phyloP scores from a whole-genome alignment of 2,329 filamentous ascomycete genomes.

The Penicillium paneum region DNA sequence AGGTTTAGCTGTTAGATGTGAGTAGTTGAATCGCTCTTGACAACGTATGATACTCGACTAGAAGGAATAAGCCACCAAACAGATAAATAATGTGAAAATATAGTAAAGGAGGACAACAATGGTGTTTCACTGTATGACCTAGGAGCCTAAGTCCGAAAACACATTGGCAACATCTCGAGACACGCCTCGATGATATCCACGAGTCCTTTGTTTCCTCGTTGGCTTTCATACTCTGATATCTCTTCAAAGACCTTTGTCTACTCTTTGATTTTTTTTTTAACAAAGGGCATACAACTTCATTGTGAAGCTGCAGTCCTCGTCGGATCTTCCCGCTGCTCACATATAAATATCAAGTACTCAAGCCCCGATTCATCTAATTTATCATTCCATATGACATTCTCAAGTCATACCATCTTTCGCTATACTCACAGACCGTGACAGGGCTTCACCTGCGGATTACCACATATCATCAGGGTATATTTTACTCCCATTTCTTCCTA shows the following conservation, averaged over 20 bases:
- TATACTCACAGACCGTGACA: neutral
- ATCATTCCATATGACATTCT: neutral
- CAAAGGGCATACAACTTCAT: neutral
- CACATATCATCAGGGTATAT: neutral
- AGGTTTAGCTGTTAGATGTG: no score
- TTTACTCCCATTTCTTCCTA: neutral
- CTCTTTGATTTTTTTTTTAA: neutral
- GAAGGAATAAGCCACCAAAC: neutral
- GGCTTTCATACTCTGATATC: neutral
- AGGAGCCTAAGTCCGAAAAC: neutral
- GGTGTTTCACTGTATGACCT: neutral
- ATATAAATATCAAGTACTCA: constrained; percentile 4
- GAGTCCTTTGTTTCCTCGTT: neutral
- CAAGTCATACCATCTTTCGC: neutral
- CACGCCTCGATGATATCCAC: neutral
- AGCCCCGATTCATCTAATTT: neutral
- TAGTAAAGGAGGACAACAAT: neutral
- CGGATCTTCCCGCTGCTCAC: neutral
- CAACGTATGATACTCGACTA: neutral
- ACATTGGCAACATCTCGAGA: neutral
- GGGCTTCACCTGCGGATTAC: no score
- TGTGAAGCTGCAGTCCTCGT: neutral
- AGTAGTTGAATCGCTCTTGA: no score
- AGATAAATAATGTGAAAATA: neutral
- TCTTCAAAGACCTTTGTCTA: neutral